A percentile compares a stretch with the other conserved stretches of the same genome.
Evolutionary conservation across 768 basidiomycete genomes (phyloP).

Genomic region (Trametes maxima): DNA sequence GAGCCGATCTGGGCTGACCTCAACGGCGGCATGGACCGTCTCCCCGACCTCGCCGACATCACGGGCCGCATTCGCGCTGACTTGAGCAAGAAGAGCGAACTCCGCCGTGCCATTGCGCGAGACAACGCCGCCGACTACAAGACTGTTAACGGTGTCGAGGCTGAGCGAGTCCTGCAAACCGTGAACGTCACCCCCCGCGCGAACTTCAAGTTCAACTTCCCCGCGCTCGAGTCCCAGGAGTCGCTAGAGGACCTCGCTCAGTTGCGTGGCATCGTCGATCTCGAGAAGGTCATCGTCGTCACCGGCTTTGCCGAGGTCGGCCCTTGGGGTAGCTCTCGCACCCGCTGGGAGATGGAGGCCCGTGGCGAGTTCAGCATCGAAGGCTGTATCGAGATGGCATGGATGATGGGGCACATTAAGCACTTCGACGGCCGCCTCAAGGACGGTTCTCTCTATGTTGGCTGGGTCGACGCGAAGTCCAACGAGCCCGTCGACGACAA

Average conservation of each 20-base stretch:
- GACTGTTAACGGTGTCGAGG: conserved; percentile 83
- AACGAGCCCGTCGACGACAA: conserved; percentile 97
- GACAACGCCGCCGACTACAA: conserved; percentile 98
- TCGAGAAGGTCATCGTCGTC: conserved; percentile 94
- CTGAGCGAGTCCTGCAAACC: conserved; percentile 90
- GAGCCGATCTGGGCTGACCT: conserved; percentile 99
- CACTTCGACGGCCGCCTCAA: conserved; percentile 98
- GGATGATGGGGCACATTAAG: conserved; percentile 99
- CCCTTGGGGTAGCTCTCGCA: conserved; percentile 97
- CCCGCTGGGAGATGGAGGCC: conserved; percentile 99
- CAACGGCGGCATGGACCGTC: conserved; percentile 97
- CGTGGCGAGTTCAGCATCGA: conserved; percentile 96
- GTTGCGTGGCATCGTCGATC: conserved; percentile 86
- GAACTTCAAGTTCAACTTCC: conserved; percentile 98
- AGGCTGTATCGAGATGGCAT: conserved; percentile 99
- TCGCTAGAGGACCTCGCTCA: conserved; percentile 72
- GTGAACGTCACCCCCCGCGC: conserved; percentile 94
- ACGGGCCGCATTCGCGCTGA: conserved; percentile 82
- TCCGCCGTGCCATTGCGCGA: conserved; percentile 89
- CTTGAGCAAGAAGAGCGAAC: conserved; percentile 84
- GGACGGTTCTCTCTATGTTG: conserved; percentile 89
- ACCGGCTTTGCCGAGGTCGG: conserved; percentile 98
- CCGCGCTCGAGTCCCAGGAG: conserved; percentile 72
- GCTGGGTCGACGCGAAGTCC: conserved; percentile 96
- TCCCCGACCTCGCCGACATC: conserved; percentile 92